Conservation (phyloP, 352 stramenopile genomes). For the Phytophthora crassamura region DNA sequence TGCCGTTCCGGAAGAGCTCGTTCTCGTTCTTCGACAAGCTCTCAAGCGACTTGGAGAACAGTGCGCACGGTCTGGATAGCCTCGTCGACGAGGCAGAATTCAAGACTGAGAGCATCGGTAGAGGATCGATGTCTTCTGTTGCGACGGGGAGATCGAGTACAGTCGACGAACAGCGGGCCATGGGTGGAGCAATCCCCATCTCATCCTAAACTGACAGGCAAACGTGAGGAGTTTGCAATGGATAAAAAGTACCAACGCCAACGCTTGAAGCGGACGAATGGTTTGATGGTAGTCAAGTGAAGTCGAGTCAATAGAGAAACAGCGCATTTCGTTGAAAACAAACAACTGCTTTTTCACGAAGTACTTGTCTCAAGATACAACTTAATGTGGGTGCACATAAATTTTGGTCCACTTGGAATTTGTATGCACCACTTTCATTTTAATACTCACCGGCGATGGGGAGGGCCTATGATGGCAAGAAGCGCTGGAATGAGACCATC, state of each 20-base stretch:
- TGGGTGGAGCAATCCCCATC: constrained; percentile 34
- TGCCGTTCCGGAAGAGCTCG: constrained; percentile 70
- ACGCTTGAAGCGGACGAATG: constrained; percentile 16
- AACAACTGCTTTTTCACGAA: too few relatives aligned
- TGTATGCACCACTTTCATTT: not conserved
- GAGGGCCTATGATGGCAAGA: constrained; percentile 83
- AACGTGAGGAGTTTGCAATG: constrained; percentile 32
- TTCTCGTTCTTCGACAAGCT: constrained; percentile 91
- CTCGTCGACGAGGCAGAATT: constrained; percentile 49
- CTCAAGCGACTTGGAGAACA: constrained; percentile 72
- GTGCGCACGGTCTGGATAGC: constrained; percentile 58
- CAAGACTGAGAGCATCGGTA: constrained; percentile 30
- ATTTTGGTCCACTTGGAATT: constrained; percentile 22
- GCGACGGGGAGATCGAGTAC: constrained; percentile 32
- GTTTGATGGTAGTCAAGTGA: constrained; percentile 41
- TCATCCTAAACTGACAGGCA: constrained; percentile 30
- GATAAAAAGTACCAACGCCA: constrained; percentile 21
- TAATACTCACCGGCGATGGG: constrained; percentile 49
- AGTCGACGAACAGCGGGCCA: constrained; percentile 36
- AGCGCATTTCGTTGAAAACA: constrained; percentile 8
- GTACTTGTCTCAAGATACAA: too few relatives aligned
- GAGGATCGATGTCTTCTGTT: constrained; percentile 36
- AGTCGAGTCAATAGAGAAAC: constrained; percentile 26
- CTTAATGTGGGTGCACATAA: not conserved
- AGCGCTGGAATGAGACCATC: constrained; percentile 87